Conservation (phyloP, 2,329 filamentous ascomycete species). For the Clarireedia paspali region DNA sequence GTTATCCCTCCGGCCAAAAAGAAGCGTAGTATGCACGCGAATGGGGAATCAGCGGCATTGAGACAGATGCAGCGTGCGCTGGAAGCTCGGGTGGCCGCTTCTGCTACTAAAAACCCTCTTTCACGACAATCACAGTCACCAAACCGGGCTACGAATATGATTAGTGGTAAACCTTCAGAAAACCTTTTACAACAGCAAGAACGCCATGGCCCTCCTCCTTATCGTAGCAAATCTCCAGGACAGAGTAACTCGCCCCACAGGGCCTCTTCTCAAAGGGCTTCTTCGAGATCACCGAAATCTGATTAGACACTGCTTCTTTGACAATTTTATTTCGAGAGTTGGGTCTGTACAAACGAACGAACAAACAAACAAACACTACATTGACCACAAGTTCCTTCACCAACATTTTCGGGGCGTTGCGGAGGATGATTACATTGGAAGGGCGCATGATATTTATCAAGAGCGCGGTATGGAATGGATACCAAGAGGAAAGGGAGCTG, state of each 20-base stretch:
- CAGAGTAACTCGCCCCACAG: background rate
- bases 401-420: too few species aligned
- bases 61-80: background rate
- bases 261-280: background rate
- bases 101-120: background rate
- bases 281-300: background rate
- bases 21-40: background rate
- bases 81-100: background rate
- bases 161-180: background rate
- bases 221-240: background rate
- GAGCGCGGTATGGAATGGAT: background rate
- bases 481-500: background rate
- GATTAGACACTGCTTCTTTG: background rate
- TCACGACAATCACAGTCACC: background rate
- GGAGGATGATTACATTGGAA: too few species aligned
- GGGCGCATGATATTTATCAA: background rate
- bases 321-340: background rate
- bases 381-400: background rate
- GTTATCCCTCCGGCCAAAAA: background rate
- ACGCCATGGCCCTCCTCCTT: too few species aligned
- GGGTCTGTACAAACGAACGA: background rate
- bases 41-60: background rate
- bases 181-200: too few species aligned
- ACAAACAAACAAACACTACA: background rate
- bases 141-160: background rate